phyloP scores from a whole-genome alignment of 2,329 filamentous ascomycete species.

The Phyllosticta capitalensis region DNA sequence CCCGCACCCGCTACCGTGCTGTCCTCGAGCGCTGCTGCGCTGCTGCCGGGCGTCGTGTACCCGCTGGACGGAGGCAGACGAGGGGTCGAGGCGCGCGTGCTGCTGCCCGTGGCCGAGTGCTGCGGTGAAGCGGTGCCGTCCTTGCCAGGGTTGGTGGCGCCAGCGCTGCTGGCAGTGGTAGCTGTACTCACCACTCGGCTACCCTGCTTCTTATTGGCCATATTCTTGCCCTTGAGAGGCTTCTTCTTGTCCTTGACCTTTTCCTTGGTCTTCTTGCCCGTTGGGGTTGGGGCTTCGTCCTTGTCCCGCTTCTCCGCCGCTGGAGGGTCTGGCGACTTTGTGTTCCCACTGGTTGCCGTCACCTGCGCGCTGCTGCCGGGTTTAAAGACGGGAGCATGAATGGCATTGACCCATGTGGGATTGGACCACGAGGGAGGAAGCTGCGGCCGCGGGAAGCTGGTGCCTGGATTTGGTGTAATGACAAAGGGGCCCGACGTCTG shows the following conservation, averaged over 20 bases:
- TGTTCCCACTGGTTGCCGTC: not conserved
- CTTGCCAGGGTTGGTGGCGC: not conserved
- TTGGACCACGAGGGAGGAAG: not conserved
- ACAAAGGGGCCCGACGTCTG: not conserved
- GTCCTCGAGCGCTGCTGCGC: not conserved
- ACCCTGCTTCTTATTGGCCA: not conserved
- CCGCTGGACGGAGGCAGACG: not conserved
- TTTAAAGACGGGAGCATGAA: not conserved
- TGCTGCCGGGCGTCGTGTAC: not conserved
- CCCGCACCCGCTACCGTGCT: not conserved
- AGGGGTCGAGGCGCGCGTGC: not conserved
- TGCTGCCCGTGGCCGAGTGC: not conserved
- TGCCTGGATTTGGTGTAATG: not conserved
- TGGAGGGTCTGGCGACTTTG: not conserved
- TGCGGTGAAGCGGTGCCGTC: not conserved
- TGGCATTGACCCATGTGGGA: not conserved
- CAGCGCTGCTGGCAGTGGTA: not conserved
- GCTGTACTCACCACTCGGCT: not conserved
- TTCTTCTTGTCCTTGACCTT: not conserved
- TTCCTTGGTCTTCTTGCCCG: not conserved
- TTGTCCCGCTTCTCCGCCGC: not conserved
- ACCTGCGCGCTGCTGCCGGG: not conserved
- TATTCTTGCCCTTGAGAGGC: not conserved
- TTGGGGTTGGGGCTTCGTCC: not conserved
- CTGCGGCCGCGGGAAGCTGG: not conserved